phyloP scores from a whole-genome alignment of 2,329 filamentous ascomycete species.

The Beauveria asiatica region DNA sequence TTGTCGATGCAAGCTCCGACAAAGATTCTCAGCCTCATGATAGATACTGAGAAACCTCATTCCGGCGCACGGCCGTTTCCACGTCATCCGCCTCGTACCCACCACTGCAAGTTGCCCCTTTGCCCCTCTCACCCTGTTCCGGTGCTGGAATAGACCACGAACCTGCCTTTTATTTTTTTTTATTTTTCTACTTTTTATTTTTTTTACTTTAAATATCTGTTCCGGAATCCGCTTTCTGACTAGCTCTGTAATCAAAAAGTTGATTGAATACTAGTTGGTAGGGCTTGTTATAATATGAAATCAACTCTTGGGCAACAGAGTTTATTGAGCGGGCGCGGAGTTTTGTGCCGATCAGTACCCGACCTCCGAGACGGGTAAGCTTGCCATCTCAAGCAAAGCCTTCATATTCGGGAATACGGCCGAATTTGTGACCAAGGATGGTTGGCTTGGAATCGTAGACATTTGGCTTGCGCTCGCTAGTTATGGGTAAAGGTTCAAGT shows the following conservation, averaged over 20 bases:
- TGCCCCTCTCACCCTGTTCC: neutral
- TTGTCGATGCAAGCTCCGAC: neutral
- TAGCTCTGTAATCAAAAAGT: neutral
- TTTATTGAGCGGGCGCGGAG: neutral
- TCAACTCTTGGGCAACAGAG: neutral
- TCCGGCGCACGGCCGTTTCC: constrained; percentile 4
- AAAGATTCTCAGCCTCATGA: neutral
- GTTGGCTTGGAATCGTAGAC: neutral
- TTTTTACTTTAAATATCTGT: neutral
- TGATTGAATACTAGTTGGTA: neutral
- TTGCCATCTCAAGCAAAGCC: neutral
- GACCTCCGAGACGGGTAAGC: neutral
- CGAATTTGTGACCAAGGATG: neutral
- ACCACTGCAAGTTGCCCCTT: neutral
- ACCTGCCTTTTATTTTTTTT: neutral
- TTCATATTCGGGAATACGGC: neutral
- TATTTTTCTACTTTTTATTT: too few species aligned
- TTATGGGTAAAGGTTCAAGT: neutral
- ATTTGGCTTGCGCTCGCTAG: neutral
- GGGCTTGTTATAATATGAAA: neutral
- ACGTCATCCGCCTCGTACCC: neutral
- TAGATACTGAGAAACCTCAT: neutral
- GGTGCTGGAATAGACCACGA: neutral
- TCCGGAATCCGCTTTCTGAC: neutral
- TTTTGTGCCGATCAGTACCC: neutral